Conservation (phyloP, 1,139 yeast species). For the Blastobotrys illinoisensis region DNA sequence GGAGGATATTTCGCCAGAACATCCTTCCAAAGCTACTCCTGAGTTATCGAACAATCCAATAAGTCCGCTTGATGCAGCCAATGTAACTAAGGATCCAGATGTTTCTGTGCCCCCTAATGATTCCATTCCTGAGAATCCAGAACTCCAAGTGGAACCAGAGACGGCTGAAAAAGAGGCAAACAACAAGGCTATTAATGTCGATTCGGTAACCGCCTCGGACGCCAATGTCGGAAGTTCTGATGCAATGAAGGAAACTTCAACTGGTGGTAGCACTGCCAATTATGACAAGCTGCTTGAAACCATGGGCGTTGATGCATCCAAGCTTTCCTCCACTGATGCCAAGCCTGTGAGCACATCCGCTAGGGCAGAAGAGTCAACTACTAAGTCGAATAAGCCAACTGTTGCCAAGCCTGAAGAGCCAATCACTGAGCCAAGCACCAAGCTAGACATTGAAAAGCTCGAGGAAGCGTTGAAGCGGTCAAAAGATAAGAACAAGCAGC, state of each 20-base stretch:
- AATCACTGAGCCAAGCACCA: background rate
- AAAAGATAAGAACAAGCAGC: slow-evolving; percentile 37
- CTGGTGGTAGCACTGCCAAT: background rate
- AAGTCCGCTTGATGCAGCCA: no score
- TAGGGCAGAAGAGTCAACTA: slow-evolving; percentile 18
- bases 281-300: background rate
- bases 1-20: no score
- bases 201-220: no score
- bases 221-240: background rate
- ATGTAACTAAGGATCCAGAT: no score
- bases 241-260: background rate
- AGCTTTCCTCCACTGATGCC: background rate
- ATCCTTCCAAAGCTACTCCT: no score
- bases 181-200: no score
- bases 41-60: no score
- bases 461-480: slow-evolving; percentile 43
- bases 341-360: background rate
- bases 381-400: slow-evolving; percentile 7
- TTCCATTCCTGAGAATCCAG: no score
- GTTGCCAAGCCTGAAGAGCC: background rate
- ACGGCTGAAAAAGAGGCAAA: no score
- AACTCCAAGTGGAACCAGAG: no score
- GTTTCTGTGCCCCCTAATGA: no score
- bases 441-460: slow-evolving; percentile 13
- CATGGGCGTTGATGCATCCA: background rate